Percentiles rank a stretch among this genome's conserved stretches.
Evolutionary conservation across 2,329 filamentous ascomycete genomes (phyloP).

Genomic region (Pseudogymnoascus sp.): DNA sequence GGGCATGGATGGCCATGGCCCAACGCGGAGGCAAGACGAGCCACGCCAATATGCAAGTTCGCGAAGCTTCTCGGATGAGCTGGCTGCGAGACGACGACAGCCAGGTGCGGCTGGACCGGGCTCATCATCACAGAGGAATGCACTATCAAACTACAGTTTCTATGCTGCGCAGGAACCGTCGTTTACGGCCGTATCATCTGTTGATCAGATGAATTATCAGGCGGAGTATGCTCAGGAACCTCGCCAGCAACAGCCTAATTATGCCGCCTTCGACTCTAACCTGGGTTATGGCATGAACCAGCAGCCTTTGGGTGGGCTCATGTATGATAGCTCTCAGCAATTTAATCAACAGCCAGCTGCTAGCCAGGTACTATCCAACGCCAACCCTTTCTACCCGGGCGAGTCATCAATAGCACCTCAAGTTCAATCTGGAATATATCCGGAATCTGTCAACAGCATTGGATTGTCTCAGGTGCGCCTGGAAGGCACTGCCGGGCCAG

Average conservation of each 20-base stretch:
- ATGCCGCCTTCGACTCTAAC: not conserved
- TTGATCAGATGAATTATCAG: not conserved
- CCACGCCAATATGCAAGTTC: slow-evolving; percentile 4
- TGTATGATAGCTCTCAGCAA: slow-evolving; percentile 3
- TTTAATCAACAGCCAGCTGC: not conserved
- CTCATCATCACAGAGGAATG: not conserved
- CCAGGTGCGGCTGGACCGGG: not conserved
- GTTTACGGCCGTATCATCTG: slow-evolving; percentile 1
- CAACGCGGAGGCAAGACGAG: slow-evolving; percentile 4
- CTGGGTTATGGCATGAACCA: not conserved
- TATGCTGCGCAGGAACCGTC: not conserved
- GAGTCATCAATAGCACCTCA: not conserved
- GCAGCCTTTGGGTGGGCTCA: not conserved
- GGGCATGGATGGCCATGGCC: slow-evolving; percentile 7
- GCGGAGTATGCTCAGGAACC: not conserved
- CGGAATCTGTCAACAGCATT: not conserved
- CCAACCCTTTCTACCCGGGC: not conserved
- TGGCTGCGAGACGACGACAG: not conserved
- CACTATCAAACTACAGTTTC: not conserved
- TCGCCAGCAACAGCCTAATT: not conserved
- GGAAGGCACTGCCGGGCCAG: not conserved
- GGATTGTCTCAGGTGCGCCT: not conserved
- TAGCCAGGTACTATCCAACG: not conserved
- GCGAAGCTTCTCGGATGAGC: not conserved
- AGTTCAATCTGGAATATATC: not conserved